phyloP scores from a whole-genome alignment of 2,329 filamentous ascomycete genomes.

The Achaetomium macrosporum region DNA sequence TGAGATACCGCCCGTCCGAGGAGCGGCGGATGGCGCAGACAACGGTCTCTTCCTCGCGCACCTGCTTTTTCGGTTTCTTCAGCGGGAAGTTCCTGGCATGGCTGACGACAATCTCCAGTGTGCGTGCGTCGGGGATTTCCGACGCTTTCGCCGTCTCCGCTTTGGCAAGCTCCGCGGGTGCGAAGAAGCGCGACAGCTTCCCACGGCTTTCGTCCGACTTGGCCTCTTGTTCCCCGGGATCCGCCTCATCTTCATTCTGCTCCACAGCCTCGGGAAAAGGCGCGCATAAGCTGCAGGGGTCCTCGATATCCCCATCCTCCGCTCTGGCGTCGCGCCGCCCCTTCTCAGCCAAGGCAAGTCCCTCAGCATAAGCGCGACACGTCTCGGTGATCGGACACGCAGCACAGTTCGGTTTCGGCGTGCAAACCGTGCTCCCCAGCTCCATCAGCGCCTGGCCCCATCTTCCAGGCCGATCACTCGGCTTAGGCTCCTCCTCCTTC shows the following conservation, averaged over 20 bases:
- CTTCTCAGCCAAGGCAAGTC: slow-evolving; percentile 28
- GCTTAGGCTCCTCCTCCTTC: not conserved
- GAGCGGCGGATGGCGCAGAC: slow-evolving; percentile 45
- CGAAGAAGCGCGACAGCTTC: slow-evolving; percentile 32
- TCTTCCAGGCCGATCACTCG: slow-evolving; percentile 48
- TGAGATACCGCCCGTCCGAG: slow-evolving; percentile 39
- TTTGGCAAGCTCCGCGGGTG: not conserved
- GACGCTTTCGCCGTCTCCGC: not conserved
- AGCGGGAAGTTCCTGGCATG: slow-evolving; percentile 48
- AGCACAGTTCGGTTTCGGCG: slow-evolving; percentile 52
- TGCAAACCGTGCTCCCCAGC: slow-evolving; percentile 56
- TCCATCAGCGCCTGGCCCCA: slow-evolving; percentile 65
- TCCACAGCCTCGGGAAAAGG: slow-evolving; percentile 36
- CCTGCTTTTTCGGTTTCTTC: slow-evolving; percentile 46
- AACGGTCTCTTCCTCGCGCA: slow-evolving; percentile 46
- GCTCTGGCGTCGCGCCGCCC: slow-evolving; percentile 2
- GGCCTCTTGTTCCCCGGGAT: not conserved
- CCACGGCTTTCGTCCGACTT: not conserved
- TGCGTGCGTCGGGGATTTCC: slow-evolving; percentile 18
- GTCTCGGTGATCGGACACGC: slow-evolving; percentile 46
- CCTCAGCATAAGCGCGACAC: slow-evolving; percentile 48
- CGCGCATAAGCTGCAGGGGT: slow-evolving; percentile 44
- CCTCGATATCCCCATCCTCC: slow-evolving; percentile 41
- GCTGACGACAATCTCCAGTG: slow-evolving; percentile 33
- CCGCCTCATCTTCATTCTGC: slow-evolving; percentile 15